Evolutionary conservation across 495 filamentous ascomycete species (phyloP), one percentile per base, ranked within the genome.

Genomic region (Penicillium canescens): DNA sequence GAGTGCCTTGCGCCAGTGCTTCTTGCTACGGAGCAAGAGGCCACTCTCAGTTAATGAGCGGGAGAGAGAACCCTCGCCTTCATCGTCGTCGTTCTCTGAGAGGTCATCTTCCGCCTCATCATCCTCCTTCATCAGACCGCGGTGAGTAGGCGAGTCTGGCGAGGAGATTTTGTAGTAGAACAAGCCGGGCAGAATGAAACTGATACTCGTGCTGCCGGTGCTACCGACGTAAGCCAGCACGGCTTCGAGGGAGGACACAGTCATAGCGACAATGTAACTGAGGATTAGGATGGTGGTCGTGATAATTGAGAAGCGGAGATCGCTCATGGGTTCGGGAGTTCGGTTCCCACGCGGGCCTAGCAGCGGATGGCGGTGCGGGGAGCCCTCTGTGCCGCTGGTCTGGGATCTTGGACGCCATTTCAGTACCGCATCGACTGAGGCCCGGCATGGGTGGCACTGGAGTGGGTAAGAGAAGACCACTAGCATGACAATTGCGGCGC

Each of bases 141-240:
- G 90, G 59, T 96, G 92, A 42, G 91, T 78, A 49, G 86, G 80
- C 8, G 89, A 90, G 38, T 96, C 86, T 0, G 95, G 95, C 11
- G 86, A 82, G 0, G 87, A 91, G 50, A 98, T 97, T 73, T 97
- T 97, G 78, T 97, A 98, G 76, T 97, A 98, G 70, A 98, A 98
- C 12, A 98, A 66, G 0, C 94, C 94, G 0, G 94, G 95, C 0
- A 98, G 78, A 57, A 98, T 98, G 68, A 98, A 98, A 56, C 89
- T 94, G 60, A 98, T 98, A 59, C 86, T 86, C 0, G 94, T 98
- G 51, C 87, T 91, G 21, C 94, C 94, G 0, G 94, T 98, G 62
- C 87, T 91, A 7, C 95, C 94, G 18, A 98, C 94, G 59, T 97
- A 98, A 0, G 94, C 93, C 8, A 98, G 79, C 0, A 98, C 92